Evolutionary conservation across 805 yeast genomes (phyloP).

Genomic region (Metschnikowia lunata): DNA sequence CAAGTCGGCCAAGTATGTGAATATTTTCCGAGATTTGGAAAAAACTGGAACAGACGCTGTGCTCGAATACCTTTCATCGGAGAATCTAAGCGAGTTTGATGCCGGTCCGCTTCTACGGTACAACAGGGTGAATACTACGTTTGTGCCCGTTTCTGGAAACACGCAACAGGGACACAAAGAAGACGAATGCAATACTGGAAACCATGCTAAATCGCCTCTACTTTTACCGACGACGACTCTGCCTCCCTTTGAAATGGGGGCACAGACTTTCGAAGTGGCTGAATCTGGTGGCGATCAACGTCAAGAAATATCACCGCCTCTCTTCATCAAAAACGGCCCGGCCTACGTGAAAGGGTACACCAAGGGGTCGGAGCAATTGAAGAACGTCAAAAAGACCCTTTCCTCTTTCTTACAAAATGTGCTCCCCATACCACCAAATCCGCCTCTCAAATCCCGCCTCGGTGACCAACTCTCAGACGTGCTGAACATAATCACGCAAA

Average conservation of each 20-base stretch:
- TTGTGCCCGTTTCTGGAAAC: conserved; percentile 1
- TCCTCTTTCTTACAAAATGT: conserved; percentile 5
- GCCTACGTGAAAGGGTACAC: conserved; percentile 35
- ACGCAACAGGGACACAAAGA: background rate
- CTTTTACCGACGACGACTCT: background rate
- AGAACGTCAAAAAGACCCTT: conserved; percentile 16
- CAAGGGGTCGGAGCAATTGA: conserved; percentile 30
- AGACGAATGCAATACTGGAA: background rate
- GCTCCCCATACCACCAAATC: background rate
- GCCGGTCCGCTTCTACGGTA: conserved; percentile 6
- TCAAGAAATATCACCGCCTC: conserved; percentile 1
- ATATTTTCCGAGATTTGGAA: conserved; percentile 38
- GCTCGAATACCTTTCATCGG: conserved; percentile 18
- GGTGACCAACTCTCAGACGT: conserved; percentile 26
- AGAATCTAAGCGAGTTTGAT: background rate
- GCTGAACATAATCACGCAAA: conserved; percentile 30
- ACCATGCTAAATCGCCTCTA: background rate
- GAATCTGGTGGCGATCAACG: conserved; percentile 10
- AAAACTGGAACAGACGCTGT: conserved; percentile 34
- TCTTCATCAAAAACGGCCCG: conserved; percentile 4
- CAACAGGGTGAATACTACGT: conserved; percentile 9
- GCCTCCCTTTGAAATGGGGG: conserved; percentile 2
- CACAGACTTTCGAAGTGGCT: conserved; percentile 14
- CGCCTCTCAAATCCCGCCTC: background rate
- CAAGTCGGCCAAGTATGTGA: conserved; percentile 41